Evolutionary conservation across 179 eudicot genomes (phyloP), one percentile per base, ranked within the genome.

Genomic region (Camellia oleifera): DNA sequence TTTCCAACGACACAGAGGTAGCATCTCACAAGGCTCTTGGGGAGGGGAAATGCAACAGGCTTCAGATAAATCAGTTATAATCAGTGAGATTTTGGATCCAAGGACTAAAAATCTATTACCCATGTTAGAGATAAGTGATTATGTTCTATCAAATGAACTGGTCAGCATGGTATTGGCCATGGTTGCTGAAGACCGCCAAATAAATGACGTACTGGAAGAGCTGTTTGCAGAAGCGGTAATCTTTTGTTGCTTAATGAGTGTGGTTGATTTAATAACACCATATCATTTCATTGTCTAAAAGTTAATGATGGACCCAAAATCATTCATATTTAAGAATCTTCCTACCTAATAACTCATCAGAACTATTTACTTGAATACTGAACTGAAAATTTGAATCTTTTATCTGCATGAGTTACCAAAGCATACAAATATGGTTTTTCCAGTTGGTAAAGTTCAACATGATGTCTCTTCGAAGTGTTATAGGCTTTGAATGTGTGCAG

Each of bases 121-220:
- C 10, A 94, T 94, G 76, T 91, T 97, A 48, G 90, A 92, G 86
- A 94, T 94, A 53, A 94, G 98, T 74, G 97, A 94, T 84, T 94
- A 94, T 82, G 98, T 94, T 80, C 87, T 94, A 75, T 93, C 97
- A 42, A 94, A 94, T 90, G 98, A 94, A 85, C 86, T 94, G 82
- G 97, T 94, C 85, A 94, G 97, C 86, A 94, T 94, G 98, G 98
- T 97, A 64, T 88, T 93, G 45, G 98, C 98, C 17, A 93, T 94
- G 98, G 98, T 93, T 78, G 98, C 98, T 66, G 97, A 94, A 85
- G 98, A 94, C 90, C 92, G 94, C 80, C 97, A 94, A 78, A 94
- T 94, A 69, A 93, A 94, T 75, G 90, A 97, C 76, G 96, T 94
- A 72, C 92, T 94, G 57, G 95, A 94, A 80, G 98, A 94, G 81